Percentiles rank a stretch among this genome's conserved stretches.
These are phyloP conservation scores for Vinca minor DNA, from an alignment of 257 asterid species.

Conservation along the genomic window DNA sequence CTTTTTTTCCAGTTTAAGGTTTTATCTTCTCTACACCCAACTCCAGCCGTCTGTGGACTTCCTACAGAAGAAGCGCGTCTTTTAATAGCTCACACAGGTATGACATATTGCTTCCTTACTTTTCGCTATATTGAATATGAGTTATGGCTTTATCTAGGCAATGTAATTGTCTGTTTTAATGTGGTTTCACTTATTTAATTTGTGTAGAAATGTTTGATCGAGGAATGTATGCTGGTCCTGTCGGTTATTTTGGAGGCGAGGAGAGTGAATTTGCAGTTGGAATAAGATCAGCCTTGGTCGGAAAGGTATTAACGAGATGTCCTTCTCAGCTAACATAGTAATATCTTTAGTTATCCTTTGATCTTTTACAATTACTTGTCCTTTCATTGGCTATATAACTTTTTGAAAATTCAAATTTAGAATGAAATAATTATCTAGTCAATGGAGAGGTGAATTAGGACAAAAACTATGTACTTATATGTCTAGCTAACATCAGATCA, in stretches of 20 bases:
- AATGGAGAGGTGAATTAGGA: neutral
- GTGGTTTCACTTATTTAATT: neutral
- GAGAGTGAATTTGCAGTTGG: slow-evolving; percentile 98
- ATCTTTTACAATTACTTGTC: neutral
- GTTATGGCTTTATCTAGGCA: neutral
- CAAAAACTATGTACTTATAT: neutral
- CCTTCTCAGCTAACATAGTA: neutral
- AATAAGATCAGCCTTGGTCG: slow-evolving; percentile 90
- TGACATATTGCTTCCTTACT: neutral
- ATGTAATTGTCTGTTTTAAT: neutral
- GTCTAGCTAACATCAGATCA: neutral
- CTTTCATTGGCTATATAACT: neutral
- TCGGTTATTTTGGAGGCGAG: slow-evolving; percentile 95
- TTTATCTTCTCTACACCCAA: slow-evolving; percentile 87
- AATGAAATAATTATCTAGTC: too few species aligned
- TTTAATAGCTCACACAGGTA: slow-evolving; percentile 69
- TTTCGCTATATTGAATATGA: neutral
- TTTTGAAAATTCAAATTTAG: neutral
- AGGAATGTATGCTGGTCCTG: slow-evolving; percentile 99
- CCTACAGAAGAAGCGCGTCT: slow-evolving; percentile 86
- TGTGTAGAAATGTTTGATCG: slow-evolving; percentile 86
- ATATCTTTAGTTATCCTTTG: neutral
- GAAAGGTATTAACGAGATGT: slow-evolving; percentile 44
- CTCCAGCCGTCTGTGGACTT: slow-evolving; percentile 97
- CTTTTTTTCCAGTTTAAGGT: slow-evolving; percentile 69